Evolutionary conservation across 148 eudicot genomes (phyloP), one percentile per base, ranked within the genome.

Genomic region (Persicaria maculosa): DNA sequence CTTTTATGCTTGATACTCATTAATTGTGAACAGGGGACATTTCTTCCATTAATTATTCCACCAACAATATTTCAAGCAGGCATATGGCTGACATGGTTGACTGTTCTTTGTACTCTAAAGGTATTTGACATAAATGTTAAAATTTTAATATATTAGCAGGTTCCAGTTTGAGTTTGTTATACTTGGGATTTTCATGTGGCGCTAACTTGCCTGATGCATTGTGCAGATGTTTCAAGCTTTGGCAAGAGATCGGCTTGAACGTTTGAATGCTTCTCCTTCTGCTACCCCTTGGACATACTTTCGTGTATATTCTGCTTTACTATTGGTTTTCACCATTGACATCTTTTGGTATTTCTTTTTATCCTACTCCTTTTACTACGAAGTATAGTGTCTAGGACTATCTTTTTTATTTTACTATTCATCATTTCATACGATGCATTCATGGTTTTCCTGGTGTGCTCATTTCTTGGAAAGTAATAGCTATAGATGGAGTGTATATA

Each of bases 181-280:
- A 14, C 43, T 14, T 65, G 70, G 47, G 61, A 71, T 74, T 47
- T 78, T 61, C 52, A 71, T 16, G 53, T 14, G 44, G 47, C 70
- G 50, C 68, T 78, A 57, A 77, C 54, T 54, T 77, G 31, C 31
- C 67, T 69, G 36, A 68, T 77, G 62, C 47, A 17, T 77, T 75
- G 50, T 75, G 67, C 80, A 95, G 98, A 95, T 95, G 98, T 95
- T 95, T 83, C 97, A 95, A 95, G 98, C 97, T 74, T 85, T 95
- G 82, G 97, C 96, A 72, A 87, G 98, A 83, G 98, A 95, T 75
- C 89, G 97, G 71, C 98, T 95, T 78, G 98, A 95, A 73, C 92
- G 98, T n/a, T 74, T 95, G 84, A 95, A 95, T 81, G 93, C 97
- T 31, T 92, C 97, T 86, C 98, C 98, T 84, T 95, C 96, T 75